Base-by-base conservation (phyloP, 1,284 basidiomycete species). In the Rhodotorula sp. region DNA sequence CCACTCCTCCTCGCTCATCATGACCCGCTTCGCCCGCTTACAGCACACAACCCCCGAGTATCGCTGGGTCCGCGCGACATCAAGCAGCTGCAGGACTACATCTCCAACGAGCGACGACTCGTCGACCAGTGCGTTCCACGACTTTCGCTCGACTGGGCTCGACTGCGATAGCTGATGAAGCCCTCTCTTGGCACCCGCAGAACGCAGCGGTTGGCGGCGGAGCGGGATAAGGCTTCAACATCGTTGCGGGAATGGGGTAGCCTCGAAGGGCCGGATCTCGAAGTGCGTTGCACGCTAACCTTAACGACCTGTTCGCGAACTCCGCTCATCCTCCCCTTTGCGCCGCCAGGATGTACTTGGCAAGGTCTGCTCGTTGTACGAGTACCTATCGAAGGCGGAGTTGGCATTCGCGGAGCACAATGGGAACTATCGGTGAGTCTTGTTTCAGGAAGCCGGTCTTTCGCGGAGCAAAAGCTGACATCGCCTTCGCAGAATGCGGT, bases 161-260 rank as follows among this genome's bases (percentile, higher is more conserved):
- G 47, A 24, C 9, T 26, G 4, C 30, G 31, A 31, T 31, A n/a
- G 50, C 26, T n/a, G 48, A 53, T 53, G 4, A 47, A 18, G 51
- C n/a, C 15, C 40, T 37, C 26, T 44, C 37, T 34, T 47, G 40
- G 5, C 13, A 20, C 24, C 1, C 22, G 34, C 70, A 78, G 71
- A 15, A 66, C 65, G 9, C 68, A 68, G 24, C 64, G 64, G 16
- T 60, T 74, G 4, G 65, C 76, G 5, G 48, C 40, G 6, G 77
- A 78, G 22, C 64, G 70, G 10, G 73, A 69, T 46, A 76, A 73
- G 58, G 65, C 77, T 20, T 65, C 71, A 10, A 52, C 62, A 7
- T 74, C 76, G 1, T 61, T 79, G 34, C 68, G 73, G 37, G 76
- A 78, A 50, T 79, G 77, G 77, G 77, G 74, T 16, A 44, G 69